Conservation (phyloP, 192 early-diverging fungal species). For the Coemansia sp. region DNA sequence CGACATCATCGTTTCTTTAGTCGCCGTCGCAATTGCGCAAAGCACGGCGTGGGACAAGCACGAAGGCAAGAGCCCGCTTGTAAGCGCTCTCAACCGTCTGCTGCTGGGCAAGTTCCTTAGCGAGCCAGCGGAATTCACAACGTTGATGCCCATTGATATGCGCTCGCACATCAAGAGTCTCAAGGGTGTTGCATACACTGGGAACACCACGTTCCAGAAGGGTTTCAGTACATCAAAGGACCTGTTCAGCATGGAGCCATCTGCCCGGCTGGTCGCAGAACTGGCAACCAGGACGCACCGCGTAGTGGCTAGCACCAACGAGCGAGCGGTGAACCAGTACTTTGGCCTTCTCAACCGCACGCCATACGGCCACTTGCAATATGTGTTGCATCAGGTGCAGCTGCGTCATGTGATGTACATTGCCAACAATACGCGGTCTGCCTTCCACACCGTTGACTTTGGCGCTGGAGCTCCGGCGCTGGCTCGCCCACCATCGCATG, state of each 20-base stretch:
- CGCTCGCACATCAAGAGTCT: background rate
- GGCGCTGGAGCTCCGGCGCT: slow-evolving; percentile 3
- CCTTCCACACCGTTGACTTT: slow-evolving; percentile 5
- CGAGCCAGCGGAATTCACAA: background rate
- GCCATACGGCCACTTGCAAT: slow-evolving; percentile 1
- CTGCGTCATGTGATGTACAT: background rate
- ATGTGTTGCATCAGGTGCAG: background rate
- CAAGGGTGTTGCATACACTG: background rate
- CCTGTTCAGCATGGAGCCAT: background rate
- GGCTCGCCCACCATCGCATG: background rate
- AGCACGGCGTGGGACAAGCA: background rate
- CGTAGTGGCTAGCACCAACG: background rate
- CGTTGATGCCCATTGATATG: background rate
- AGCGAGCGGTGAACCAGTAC: background rate
- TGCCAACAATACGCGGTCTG: background rate
- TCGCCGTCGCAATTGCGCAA: background rate
- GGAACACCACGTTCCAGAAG: background rate
- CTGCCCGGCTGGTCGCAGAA: background rate
- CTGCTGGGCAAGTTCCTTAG: background rate
- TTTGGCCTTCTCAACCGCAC: slow-evolving; percentile 2
- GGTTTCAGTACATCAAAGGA: background rate
- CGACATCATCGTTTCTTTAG: background rate
- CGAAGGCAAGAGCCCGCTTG: background rate
- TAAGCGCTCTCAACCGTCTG: background rate
- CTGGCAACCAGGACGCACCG: background rate